Percentiles rank a stretch among this genome's conserved stretches.
Evolutionary conservation across 2,329 filamentous ascomycete genomes (phyloP).

Genomic region (Diaporthe aspalathi): DNA sequence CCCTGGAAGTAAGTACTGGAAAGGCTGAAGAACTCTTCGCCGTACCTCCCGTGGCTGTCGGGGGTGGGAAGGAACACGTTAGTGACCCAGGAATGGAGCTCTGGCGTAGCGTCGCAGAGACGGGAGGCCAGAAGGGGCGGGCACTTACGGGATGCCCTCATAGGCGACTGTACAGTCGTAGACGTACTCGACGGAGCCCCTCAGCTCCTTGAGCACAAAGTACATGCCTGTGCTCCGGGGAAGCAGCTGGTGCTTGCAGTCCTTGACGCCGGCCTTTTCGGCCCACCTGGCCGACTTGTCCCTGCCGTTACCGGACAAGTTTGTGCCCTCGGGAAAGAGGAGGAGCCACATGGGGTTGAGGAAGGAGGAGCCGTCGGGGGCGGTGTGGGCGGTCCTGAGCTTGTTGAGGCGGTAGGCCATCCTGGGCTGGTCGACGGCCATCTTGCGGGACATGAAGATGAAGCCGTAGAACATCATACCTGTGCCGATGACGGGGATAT

Average conservation of each 20-base stretch:
- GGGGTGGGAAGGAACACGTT: constrained; percentile 2
- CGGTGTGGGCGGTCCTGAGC: constrained; percentile 68
- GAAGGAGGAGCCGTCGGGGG: constrained; percentile 65
- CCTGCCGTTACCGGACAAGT: constrained; percentile 77
- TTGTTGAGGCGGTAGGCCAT: constrained; percentile 79
- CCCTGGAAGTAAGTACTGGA: constrained; percentile 90
- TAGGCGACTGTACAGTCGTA: constrained; percentile 97
- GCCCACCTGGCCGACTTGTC: constrained; percentile 80
- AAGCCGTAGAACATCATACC: constrained; percentile 90
- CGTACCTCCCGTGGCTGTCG: constrained; percentile 78
- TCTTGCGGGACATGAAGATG: constrained; percentile 92
- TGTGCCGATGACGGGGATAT: constrained; percentile 81
- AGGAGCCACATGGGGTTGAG: constrained; percentile 90
- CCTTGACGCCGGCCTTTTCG: constrained; percentile 77
- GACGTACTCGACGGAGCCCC: constrained; percentile 80
- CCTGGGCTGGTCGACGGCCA: constrained; percentile 82
- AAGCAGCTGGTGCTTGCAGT: constrained; percentile 79
- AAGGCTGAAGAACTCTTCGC: constrained; percentile 91
- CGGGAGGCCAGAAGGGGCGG: too few species aligned
- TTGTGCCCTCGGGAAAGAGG: constrained; percentile 89
- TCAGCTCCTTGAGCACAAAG: constrained; percentile 82
- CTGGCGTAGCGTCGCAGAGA: not conserved
- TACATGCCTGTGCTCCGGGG: constrained; percentile 84
- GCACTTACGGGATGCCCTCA: constrained; percentile 87
- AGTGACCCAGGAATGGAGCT: not conserved